Percentiles rank a stretch among this genome's conserved stretches.
These are phyloP conservation scores for Suillus spraguei DNA, from an alignment of 768 basidiomycete species.

Conservation along the genomic window DNA sequence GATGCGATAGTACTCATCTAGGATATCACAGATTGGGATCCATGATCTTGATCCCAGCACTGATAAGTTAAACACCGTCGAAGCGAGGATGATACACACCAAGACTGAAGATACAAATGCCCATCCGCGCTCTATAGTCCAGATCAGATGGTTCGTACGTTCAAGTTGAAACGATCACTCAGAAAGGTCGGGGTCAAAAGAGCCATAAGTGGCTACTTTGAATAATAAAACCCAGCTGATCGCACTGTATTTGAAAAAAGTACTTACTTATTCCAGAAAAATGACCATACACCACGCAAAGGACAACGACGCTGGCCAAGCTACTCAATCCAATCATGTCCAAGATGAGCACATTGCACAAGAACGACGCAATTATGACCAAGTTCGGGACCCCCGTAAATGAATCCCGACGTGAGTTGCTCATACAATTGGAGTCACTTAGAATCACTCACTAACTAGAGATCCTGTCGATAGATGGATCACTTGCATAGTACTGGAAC, in stretches of 20 bases:
- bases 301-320: constrained; percentile 40
- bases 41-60: no score
- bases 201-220: constrained; percentile 42
- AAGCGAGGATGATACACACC: constrained; percentile 26
- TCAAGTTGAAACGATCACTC: constrained; percentile 12
- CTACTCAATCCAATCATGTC: constrained; percentile 44
- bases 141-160: neutral
- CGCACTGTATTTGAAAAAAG: neutral
- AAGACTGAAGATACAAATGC: constrained; percentile 49
- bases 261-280: constrained; percentile 48
- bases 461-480: neutral
- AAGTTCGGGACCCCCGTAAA: constrained; percentile 47
- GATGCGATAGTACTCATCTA: no score
- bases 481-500: constrained; percentile 2
- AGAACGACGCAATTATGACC: constrained; percentile 36
- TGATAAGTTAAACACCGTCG: neutral
- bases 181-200: constrained; percentile 45
- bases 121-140: constrained; percentile 39
- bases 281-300: constrained; percentile 50
- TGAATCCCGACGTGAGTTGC: constrained; percentile 43
- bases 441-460: constrained; percentile 53
- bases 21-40: no score
- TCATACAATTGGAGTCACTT: constrained; percentile 53
- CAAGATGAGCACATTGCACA: constrained; percentile 43
- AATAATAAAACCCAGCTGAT: neutral